Evolutionary conservation across 208 protist genomes (phyloP).

Genomic region (Zelonia costaricensis): DNA sequence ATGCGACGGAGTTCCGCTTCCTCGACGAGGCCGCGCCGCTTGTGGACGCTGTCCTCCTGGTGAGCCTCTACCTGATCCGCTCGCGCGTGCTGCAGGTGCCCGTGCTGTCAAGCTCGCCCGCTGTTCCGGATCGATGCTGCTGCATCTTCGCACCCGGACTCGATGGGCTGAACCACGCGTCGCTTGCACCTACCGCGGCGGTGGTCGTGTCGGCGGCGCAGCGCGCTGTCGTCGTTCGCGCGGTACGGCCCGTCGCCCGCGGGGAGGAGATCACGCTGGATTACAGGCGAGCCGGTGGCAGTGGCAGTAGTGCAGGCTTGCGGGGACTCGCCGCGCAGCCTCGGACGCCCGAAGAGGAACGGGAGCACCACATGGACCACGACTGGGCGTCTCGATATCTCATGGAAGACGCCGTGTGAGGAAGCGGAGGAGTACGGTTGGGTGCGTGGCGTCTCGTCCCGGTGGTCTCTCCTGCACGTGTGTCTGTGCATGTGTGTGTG

Average conservation of each 20-base stretch:
- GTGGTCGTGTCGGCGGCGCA: slow-evolving; percentile 48
- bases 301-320: too few species aligned
- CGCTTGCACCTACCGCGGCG: slow-evolving; percentile 21
- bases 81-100: slow-evolving; percentile 57
- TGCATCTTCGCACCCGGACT: slow-evolving; percentile 66
- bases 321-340: too few species aligned
- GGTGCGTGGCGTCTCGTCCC: neutral
- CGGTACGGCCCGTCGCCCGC: slow-evolving; percentile 32
- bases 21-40: slow-evolving; percentile 48
- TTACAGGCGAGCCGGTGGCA: slow-evolving; percentile 27
- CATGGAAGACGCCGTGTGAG: neutral
- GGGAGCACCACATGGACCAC: slow-evolving; percentile 7
- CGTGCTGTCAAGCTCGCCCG: slow-evolving; percentile 20
- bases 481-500: neutral
- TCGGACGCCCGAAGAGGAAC: neutral
- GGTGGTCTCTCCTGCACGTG: neutral
- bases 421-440: neutral
- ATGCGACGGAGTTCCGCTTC: slow-evolving; percentile 51
- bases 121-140: slow-evolving; percentile 1
- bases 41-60: slow-evolving; percentile 58
- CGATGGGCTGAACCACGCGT: slow-evolving; percentile 67
- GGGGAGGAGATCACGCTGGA: slow-evolving; percentile 77
- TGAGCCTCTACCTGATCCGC: slow-evolving; percentile 71
- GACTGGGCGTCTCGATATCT: slow-evolving; percentile 26
- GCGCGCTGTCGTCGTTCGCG: slow-evolving; percentile 62